Evolutionary conservation across 192 early-diverging fungal genomes (phyloP), one percentile per base, ranked within the genome.

Genomic region (Umbelopsis sp.): DNA sequence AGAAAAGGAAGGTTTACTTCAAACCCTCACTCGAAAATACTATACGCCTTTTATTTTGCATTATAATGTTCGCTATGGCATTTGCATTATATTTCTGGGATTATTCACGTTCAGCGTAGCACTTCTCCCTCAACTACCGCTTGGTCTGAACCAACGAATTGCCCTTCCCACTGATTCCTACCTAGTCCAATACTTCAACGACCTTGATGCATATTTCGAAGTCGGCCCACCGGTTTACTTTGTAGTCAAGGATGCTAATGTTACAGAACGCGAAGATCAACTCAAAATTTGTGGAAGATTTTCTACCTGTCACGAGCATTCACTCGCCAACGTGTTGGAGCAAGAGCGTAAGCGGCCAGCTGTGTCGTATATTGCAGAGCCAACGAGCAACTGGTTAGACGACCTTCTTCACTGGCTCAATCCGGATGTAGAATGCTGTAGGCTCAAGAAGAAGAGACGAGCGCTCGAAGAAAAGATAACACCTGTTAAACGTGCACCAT

Each of bases 181-280:
- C 69, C 74, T 90, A 52, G 84, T 90, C 16, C 74, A 81, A 25
- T 90, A 88, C 72, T 90, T 90, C 68, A 84, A 89, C 34, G 83
- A 83, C 41, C 71, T 90, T 38, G 87, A 86, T 47, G 47, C 68
- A 7, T 89, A 90, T 67, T 89, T 90, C 53, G 74, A 80, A 31
- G 82, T 85, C 0, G 89, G 89, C 10, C 89, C 89, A 9, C 89
- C 89, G 1, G 87, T 90, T 8, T 90, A 90, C 53, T 90, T 89
- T 77, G 86, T 90, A 10, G 76, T 84, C 25, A 80, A 85, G 53
- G 75, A 74, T 29, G 76, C 71, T 24, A 85, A 89, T 49, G 69
- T 83, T 1, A 88, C 86, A 2, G 71, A 74, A 17, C 73, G 72
- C 4, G 20, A 74, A 6, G 86, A 80, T 22, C 86, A 87, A 66